phyloP scores from a whole-genome alignment of 441 rosid species.

The Gossypium davidsonii region DNA sequence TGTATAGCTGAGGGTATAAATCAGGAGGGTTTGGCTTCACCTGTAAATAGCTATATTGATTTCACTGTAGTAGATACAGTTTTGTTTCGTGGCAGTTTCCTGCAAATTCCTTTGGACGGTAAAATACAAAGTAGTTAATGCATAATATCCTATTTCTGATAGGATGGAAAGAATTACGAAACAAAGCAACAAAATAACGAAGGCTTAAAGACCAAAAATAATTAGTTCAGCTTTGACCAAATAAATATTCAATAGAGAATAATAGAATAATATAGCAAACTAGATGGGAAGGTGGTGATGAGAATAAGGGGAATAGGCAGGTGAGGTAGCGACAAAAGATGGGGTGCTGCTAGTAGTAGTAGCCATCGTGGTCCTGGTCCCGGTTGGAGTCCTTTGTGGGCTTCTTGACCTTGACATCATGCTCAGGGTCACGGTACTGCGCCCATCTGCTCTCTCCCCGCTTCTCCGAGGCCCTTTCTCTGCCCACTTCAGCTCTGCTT shows the following conservation, averaged over 20 bases:
- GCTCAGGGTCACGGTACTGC: background rate
- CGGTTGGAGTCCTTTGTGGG: constrained; percentile 21
- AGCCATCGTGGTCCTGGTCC: background rate
- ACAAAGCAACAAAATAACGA: constrained; percentile 1
- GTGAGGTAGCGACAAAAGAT: constrained; percentile 33
- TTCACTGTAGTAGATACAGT: too few species aligned
- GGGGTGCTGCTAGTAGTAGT: constrained; percentile 18
- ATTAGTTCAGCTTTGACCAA: background rate
- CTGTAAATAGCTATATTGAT: too few species aligned
- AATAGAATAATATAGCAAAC: background rate
- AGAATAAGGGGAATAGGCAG: constrained; percentile 30
- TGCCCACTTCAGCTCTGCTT: constrained; percentile 60
- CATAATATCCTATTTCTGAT: background rate
- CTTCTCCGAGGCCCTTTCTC: constrained; percentile 56
- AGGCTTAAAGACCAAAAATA: background rate
- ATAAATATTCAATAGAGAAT: background rate
- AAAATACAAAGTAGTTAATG: too few species aligned
- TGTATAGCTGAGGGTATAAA: too few species aligned
- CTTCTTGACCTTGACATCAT: constrained; percentile 30
- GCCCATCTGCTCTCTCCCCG: constrained; percentile 26
- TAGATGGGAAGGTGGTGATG: constrained; percentile 30
- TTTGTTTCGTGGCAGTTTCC: too few species aligned
- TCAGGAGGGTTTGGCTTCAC: too few species aligned
- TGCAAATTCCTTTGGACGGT: too few species aligned
- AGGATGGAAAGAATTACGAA: background rate